Conservation (phyloP, 306 rosid genomes). For the Prinsepia uniflora region DNA sequence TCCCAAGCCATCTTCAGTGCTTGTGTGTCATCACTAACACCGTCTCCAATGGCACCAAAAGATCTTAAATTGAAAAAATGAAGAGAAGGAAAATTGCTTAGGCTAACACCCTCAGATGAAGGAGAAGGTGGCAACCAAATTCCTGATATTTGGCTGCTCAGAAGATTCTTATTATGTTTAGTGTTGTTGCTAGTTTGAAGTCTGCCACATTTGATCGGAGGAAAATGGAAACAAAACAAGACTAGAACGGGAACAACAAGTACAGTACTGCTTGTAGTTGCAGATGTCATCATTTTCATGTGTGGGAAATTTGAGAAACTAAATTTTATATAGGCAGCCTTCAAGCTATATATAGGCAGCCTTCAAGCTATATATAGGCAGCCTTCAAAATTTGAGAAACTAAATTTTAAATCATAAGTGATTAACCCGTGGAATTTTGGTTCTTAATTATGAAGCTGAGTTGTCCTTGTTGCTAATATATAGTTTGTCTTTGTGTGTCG, state of each 20-base stretch:
- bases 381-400: too few relatives aligned
- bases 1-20: conserved; percentile 70
- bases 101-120: conserved; percentile 22
- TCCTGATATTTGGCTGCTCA: conserved; percentile 4
- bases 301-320: neutral
- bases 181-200: neutral
- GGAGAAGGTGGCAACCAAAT: conserved; percentile 32
- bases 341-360: too few relatives aligned
- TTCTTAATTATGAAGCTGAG: too few relatives aligned
- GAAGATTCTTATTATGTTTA: neutral
- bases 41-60: conserved; percentile 67
- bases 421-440: too few relatives aligned
- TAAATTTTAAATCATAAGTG: too few relatives aligned
- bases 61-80: conserved; percentile 33
- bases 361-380: too few relatives aligned
- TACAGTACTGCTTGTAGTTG: neutral
- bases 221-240: neutral
- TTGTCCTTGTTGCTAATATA: too few relatives aligned
- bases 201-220: conserved; percentile 6
- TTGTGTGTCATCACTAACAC: conserved; percentile 48
- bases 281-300: neutral
- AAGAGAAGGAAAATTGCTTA: neutral
- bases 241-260: conserved; percentile 4
- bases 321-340: too few relatives aligned
- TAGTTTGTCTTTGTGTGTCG: too few relatives aligned